phyloP scores from a whole-genome alignment of 2,329 filamentous ascomycete genomes.

The Trichoderma polysporum region DNA sequence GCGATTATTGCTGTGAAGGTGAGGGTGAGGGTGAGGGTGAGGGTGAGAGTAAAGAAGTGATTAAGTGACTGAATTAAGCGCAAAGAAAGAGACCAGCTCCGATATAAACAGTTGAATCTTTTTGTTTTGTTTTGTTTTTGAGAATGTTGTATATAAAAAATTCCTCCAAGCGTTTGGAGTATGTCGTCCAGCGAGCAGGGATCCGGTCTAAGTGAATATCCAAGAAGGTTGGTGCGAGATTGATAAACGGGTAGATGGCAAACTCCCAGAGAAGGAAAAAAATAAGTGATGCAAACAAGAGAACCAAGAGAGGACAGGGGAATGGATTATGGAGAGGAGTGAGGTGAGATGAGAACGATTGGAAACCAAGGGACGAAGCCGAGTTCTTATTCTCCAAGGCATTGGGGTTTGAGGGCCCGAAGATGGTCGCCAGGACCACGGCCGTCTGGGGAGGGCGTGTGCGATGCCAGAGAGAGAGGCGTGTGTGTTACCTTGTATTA shows the following conservation, averaged over 20 bases:
- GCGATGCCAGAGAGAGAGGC: neutral
- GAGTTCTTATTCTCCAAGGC: conserved; percentile 31
- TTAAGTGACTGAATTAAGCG: conserved; percentile 2
- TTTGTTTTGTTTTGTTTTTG: neutral
- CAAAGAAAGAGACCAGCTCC: conserved; percentile 26
- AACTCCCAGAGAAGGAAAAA: neutral
- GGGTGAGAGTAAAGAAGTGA: neutral
- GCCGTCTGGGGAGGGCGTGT: conserved; percentile 4
- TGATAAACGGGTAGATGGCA: neutral
- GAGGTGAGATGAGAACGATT: conserved; percentile 25
- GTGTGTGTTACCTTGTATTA: neutral
- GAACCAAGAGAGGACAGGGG: conserved; percentile 6
- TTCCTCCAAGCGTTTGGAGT: conserved; percentile 8
- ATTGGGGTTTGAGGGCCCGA: conserved; percentile 7
- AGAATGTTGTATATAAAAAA: neutral
- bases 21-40: conserved; percentile 3
- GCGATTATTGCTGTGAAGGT: conserved; percentile 16
- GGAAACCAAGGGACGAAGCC: conserved; percentile 30
- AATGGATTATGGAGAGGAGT: conserved; percentile 11
- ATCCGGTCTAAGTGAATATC: conserved; percentile 3
- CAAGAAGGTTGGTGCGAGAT: neutral
- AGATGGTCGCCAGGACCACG: neutral
- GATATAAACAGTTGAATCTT: neutral
- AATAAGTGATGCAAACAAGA: neutral
- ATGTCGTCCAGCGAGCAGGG: conserved; percentile 10